Conservation (phyloP, 306 rosid genomes). For the Canavalia gladiata region DNA sequence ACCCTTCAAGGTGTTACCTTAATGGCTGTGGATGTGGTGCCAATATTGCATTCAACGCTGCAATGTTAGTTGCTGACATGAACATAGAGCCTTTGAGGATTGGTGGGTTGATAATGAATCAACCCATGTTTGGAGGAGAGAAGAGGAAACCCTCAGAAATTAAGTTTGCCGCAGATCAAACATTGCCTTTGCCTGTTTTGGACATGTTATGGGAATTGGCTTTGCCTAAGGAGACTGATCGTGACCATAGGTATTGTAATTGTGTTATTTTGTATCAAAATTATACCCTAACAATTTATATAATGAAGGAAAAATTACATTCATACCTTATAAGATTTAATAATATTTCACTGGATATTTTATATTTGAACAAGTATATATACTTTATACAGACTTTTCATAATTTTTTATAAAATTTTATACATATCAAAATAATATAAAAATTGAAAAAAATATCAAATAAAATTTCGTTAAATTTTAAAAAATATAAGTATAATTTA, state of each 20-base stretch:
- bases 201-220: conserved; percentile 73
- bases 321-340: no score
- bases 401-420: no score
- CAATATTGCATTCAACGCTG: conserved; percentile 61
- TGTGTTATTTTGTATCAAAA: no score
- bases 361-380: no score
- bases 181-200: conserved; percentile 65
- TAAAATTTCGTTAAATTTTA: no score
- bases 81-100: conserved; percentile 60
- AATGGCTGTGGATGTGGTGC: conserved; percentile 68
- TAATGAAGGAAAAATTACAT: no score
- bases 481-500: no score
- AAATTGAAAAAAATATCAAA: no score
- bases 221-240: conserved; percentile 58
- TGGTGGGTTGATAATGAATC: conserved; percentile 69
- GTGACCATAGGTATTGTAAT: conserved; percentile 68
- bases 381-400: no score
- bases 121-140: conserved; percentile 75
- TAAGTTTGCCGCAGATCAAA: conserved; percentile 60
- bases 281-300: no score
- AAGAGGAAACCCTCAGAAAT: conserved; percentile 69
- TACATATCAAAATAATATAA: no score
- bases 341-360: no score
- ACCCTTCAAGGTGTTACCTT: conserved; percentile 66
- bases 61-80: not conserved